Conservation (phyloP, 192 early-diverging fungal species). For the Dispira simplex region DNA sequence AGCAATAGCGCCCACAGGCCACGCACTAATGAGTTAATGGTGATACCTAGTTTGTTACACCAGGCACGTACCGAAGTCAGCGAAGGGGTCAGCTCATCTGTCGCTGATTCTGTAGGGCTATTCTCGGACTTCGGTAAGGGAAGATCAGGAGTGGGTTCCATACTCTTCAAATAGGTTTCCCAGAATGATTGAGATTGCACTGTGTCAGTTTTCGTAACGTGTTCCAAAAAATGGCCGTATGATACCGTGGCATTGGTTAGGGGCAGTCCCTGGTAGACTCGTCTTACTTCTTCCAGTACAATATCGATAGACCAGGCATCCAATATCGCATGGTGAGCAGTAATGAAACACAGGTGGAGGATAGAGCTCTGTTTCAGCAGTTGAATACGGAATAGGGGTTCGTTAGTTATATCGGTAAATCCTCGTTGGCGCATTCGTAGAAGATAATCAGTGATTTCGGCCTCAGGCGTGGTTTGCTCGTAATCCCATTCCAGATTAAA, state of each 20-base stretch:
- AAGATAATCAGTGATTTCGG: not conserved
- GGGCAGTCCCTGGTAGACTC: not conserved
- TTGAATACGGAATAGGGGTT: not conserved
- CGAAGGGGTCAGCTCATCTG: not conserved
- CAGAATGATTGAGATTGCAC: not conserved
- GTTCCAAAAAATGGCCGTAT: not conserved
- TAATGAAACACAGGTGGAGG: not conserved
- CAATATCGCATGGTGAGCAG: slow-evolving; percentile 6
- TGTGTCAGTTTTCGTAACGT: not conserved
- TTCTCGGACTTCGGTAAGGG: not conserved
- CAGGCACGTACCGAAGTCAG: not conserved
- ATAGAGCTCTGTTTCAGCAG: not conserved
- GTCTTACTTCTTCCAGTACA: not conserved
- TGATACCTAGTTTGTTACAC: not conserved
- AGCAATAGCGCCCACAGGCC: slow-evolving; percentile 5
- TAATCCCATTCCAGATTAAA: not conserved
- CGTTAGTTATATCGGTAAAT: too few species aligned
- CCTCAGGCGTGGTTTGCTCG: not conserved
- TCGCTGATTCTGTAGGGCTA: not conserved
- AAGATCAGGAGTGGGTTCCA: not conserved
- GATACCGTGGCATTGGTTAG: not conserved
- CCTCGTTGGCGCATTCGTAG: too few species aligned
- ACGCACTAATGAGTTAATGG: not conserved
- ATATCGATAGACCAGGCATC: slow-evolving; percentile 8
- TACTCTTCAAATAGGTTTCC: not conserved